Base-by-base conservation (phyloP, 495 filamentous ascomycete species). In the Penicillium salamii region DNA sequence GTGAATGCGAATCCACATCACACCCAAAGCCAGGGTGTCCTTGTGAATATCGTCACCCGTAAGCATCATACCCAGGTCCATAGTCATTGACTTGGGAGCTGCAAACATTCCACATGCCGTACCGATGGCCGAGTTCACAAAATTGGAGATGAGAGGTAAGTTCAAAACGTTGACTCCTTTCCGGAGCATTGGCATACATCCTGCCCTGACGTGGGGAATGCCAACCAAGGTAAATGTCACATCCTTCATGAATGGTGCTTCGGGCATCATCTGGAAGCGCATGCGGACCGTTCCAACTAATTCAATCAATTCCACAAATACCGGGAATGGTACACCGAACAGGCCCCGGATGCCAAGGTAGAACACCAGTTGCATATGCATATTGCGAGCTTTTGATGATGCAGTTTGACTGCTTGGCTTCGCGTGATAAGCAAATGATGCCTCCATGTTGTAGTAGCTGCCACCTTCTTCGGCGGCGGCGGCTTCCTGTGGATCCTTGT, bases 291-390 rank as follows among this genome's bases (percentile, higher is more conserved):
- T 97, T 2, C 90, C 90, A 8, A 97, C 88, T 15, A 97, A 74
- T 18, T 89, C 82, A 51, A 85, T 85, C 17, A 97, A 72, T 63
- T 96, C 91, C 46, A 93, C 89, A 62, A 89, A 93, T 24, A 92
- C 88, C 12, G 89, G 91, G 31, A 95, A 77, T 0, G 90, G 91
- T 2, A 97, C 87, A 39, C 92, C 92, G 58, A 97, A 92, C 4
- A 79, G 63, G 11, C 76, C 76, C 20, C 65, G 63, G 55, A 95
- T 77, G 38, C 92, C 92, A 8, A 96, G 74, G 56, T 95, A 97
- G 64, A 97, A 97, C 1, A 97, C 83, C 23, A 97, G 66, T 57
- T 95, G 86, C 90, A 97, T 95, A 58, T 96, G 91, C 89, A 96
- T 95, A 62, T 96, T 96, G 52, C 86, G 80, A 13, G 90, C 90